Conservation (phyloP, 345 rosid species). For the Capsella bursapastoris region DNA sequence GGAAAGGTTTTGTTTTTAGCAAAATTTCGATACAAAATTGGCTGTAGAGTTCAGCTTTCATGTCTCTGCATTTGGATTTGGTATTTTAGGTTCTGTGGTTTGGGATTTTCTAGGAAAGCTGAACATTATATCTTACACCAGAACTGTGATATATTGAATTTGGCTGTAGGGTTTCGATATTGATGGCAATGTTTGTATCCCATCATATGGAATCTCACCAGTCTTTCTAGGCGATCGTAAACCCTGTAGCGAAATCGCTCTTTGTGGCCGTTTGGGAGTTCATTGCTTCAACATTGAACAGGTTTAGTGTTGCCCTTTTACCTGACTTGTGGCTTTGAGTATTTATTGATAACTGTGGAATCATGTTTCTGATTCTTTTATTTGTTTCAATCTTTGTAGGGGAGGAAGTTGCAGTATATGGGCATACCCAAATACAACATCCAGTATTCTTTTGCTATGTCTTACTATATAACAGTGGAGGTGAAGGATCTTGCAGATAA, state of each 20-base stretch:
- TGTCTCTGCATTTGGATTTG: too few relatives aligned
- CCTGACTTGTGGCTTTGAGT: too few relatives aligned
- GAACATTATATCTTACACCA: too few relatives aligned
- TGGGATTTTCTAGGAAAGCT: too few relatives aligned
- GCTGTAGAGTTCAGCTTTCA: too few relatives aligned
- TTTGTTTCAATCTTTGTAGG: background rate
- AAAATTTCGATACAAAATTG: too few relatives aligned
- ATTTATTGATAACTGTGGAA: background rate
- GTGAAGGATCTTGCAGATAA: conserved; percentile 15
- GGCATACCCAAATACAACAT: background rate
- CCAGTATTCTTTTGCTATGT: too few relatives aligned
- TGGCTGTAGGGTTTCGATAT: conserved; percentile 13
- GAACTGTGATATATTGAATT: too few relatives aligned
- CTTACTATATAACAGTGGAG: conserved; percentile 19
- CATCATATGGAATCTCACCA: background rate
- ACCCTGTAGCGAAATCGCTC: background rate
- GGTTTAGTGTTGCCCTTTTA: too few relatives aligned
- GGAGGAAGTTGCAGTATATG: background rate
- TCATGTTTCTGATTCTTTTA: too few relatives aligned
- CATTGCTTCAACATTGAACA: conserved; percentile 19
- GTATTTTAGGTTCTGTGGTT: too few relatives aligned
- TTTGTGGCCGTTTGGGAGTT: conserved; percentile 20
- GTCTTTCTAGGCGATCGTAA: background rate
- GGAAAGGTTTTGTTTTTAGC: too few relatives aligned
- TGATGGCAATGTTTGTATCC: conserved; percentile 10